Evolutionary conservation across 306 rosid genomes (phyloP), one percentile per base, ranked within the genome.

Genomic region (Dalbergia oliveri): DNA sequence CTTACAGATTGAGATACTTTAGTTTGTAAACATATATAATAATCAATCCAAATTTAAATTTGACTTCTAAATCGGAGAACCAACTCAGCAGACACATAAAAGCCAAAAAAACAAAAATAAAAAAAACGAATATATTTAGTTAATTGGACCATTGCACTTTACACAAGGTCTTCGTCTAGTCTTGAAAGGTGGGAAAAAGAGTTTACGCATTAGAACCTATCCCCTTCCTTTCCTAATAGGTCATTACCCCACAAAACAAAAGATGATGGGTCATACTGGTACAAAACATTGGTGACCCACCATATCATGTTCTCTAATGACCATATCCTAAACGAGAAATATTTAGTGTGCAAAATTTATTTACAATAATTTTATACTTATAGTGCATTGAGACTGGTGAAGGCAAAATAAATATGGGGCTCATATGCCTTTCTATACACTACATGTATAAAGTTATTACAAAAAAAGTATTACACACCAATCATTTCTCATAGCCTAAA

Each of bases 241-340:
- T 67, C 61, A 8, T 59, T 0, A 18, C 57, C 75, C 64, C 50
- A 43, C 23, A 66, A 81, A 53, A 81, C 33, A 51, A 77, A 81
- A 74, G 23, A 67, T 62, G 50, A 79, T 67, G 81, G 75, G 72
- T 85, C 75, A 77, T 74, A 73, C 33, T 18, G 68, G 56, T n/a
- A 69, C 61, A 78, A 82, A 78, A 85, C 60, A 82, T 68, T 56
- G 16, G 11, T 78, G 86, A 74, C 84, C 88, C 76, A 73, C 82
- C 73, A 66, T 23, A 68, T 47, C 80, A 51, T 66, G 49, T 66
- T 70, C 67, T 57, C 78, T 49, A 66, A 16, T 47, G 16, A 72
- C 84, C 81, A 68, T 74, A 60, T 78, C 76, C 18, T 58, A 58
- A 11, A 71, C 3, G 31, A 26, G 31, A 26, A 26, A 26, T 26